These are phyloP conservation scores for Rutstroemia sp. DNA, from an alignment of 2,329 filamentous ascomycete species.

Conservation along the genomic window DNA sequence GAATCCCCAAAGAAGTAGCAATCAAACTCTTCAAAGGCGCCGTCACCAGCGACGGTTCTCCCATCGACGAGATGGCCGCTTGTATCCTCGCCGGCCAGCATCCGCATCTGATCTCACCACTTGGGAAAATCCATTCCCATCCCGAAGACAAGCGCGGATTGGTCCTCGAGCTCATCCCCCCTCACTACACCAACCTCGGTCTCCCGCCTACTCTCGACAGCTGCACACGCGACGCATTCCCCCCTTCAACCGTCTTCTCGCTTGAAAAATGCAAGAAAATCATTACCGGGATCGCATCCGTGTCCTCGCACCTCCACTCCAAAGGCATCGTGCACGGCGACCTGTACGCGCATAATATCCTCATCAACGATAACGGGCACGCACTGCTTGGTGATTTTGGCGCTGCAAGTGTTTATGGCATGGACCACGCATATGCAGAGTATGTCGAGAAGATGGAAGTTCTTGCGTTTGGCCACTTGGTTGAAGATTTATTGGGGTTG, in stretches of 20 bases:
- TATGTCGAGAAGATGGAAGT: slow-evolving; percentile 39
- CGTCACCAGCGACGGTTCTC: slow-evolving; percentile 40
- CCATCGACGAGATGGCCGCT: slow-evolving; percentile 42
- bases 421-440: slow-evolving; percentile 16
- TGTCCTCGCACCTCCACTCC: slow-evolving; percentile 37
- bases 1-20: slow-evolving; percentile 33
- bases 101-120: slow-evolving; percentile 37
- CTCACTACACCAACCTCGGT: slow-evolving; percentile 36
- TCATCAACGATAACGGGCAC: slow-evolving; percentile 34
- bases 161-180: slow-evolving; percentile 40
- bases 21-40: slow-evolving; percentile 43
- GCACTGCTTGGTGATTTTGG: slow-evolving; percentile 42
- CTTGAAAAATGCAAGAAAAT: slow-evolving; percentile 30
- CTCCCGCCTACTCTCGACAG: slow-evolving; percentile 37
- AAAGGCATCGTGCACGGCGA: slow-evolving; percentile 40
- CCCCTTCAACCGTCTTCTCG: slow-evolving; percentile 26
- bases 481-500: slow-evolving; percentile 38
- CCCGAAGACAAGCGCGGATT: slow-evolving; percentile 34
- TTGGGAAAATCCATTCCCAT: slow-evolving; percentile 37
- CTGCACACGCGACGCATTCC: slow-evolving; percentile 40
- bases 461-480: slow-evolving; percentile 39
- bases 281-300: slow-evolving; percentile 35
- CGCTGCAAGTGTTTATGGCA: slow-evolving; percentile 38
- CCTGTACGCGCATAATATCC: slow-evolving; percentile 41
- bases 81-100: slow-evolving; percentile 40